phyloP scores from a whole-genome alignment of 768 basidiomycete species.

The Russula vinacea region DNA sequence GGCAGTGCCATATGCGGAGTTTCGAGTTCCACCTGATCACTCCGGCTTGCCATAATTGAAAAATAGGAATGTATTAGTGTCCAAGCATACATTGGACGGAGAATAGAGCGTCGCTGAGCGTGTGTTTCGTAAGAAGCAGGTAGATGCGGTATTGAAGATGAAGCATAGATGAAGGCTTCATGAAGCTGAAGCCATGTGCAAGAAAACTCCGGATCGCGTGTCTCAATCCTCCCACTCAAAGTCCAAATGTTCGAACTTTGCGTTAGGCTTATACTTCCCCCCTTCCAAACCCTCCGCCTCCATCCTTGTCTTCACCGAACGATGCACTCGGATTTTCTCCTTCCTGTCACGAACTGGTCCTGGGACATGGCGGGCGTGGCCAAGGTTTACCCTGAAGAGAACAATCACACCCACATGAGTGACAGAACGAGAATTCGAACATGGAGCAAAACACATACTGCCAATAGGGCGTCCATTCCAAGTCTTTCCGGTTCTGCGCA shows the following conservation, averaged over 20 bases:
- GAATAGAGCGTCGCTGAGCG: too few relatives aligned
- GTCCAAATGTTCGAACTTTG: slow-evolving; percentile 30
- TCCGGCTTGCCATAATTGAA: too few relatives aligned
- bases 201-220: not conserved
- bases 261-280: slow-evolving; percentile 36
- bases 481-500: not conserved
- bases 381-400: slow-evolving; percentile 10
- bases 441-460: not conserved
- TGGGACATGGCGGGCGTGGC: slow-evolving; percentile 7
- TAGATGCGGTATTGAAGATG: not conserved
- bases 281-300: slow-evolving; percentile 30
- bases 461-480: not conserved
- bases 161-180: not conserved
- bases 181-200: not conserved
- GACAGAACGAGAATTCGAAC: not conserved
- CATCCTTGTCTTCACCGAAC: slow-evolving; percentile 17
- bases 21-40: too few relatives aligned
- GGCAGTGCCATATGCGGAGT: too few relatives aligned
- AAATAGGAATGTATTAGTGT: too few relatives aligned
- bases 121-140: too few relatives aligned
- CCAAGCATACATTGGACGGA: too few relatives aligned
- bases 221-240: slow-evolving; percentile 33
- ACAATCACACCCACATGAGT: not conserved
- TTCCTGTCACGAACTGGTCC: not conserved
- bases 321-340: slow-evolving; percentile 11